Evolutionary conservation across 2,329 filamentous ascomycete genomes (phyloP).

Genomic region (Penicillium aurantiogriseum): DNA sequence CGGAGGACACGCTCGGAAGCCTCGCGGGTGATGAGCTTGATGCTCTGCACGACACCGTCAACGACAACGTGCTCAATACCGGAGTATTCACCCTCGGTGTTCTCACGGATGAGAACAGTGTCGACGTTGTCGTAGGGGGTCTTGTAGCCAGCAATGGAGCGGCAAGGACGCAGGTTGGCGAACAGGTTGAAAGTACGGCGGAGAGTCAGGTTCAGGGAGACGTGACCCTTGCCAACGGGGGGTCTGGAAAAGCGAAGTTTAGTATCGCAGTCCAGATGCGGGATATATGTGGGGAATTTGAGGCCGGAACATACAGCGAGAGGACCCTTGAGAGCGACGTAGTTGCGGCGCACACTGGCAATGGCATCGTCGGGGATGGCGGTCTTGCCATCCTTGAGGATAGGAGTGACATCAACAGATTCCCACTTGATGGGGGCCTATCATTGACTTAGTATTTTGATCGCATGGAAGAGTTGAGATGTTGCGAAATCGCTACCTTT

Average conservation of each 20-base stretch:
- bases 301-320: conserved; percentile 68
- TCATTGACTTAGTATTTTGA: conserved; percentile 32
- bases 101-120: conserved; percentile 97
- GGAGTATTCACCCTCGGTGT: conserved; percentile 99
- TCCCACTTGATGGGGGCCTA: conserved; percentile 95
- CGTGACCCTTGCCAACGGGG: conserved; percentile 98
- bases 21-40: conserved; percentile 97
- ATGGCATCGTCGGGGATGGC: conserved; percentile 92
- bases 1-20: conserved; percentile 93
- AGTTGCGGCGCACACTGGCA: conserved; percentile 89
- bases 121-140: conserved; percentile 97
- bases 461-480: conserved; percentile 3
- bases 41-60: conserved; percentile 96
- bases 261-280: conserved; percentile 22
- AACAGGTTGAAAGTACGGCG: conserved; percentile 99
- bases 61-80: conserved; percentile 98
- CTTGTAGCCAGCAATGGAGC: conserved; percentile 95
- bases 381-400: conserved; percentile 91
- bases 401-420: conserved; percentile 91
- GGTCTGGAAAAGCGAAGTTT: conserved; percentile 56
- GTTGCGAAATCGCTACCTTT: conserved; percentile 58
- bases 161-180: conserved; percentile 97
- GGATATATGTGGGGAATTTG: background rate
- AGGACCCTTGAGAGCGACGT: conserved; percentile 96
- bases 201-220: conserved; percentile 97